phyloP scores from a whole-genome alignment of 768 basidiomycete genomes.

The Xanthoconium purpureum region DNA sequence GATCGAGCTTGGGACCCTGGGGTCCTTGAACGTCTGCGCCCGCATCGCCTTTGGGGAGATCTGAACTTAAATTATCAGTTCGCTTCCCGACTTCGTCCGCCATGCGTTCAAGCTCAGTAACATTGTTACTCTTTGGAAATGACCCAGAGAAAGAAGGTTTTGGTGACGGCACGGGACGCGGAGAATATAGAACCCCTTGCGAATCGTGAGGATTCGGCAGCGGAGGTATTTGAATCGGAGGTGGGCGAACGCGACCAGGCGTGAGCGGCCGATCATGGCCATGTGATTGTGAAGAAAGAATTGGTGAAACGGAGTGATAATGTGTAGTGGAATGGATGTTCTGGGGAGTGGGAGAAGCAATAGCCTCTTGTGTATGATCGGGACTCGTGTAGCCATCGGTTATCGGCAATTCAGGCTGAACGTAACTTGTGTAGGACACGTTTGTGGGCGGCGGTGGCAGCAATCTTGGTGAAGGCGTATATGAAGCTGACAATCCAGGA shows the following conservation, averaged over 20 bases:
- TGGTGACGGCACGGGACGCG: slow-evolving; percentile 67
- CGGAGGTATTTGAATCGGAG: slow-evolving; percentile 22
- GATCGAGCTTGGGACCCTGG: slow-evolving; percentile 15
- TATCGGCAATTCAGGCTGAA: slow-evolving; percentile 12
- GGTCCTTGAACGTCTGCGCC: slow-evolving; percentile 18
- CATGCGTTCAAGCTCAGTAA: slow-evolving; percentile 70
- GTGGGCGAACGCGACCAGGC: slow-evolving; percentile 13
- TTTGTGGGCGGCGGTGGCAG: slow-evolving; percentile 32
- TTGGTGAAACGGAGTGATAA: slow-evolving; percentile 60
- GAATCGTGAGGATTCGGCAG: slow-evolving; percentile 32
- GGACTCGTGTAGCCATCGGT: slow-evolving; percentile 32
- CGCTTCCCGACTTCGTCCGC: slow-evolving; percentile 51
- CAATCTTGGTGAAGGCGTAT: slow-evolving; percentile 18
- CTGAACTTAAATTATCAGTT: slow-evolving; percentile 26
- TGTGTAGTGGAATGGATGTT: slow-evolving; percentile 58
- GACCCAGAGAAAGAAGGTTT: slow-evolving; percentile 44
- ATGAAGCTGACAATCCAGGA: slow-evolving; percentile 36
- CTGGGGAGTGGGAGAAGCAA: slow-evolving; percentile 54
- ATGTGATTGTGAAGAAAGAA: slow-evolving; percentile 36
- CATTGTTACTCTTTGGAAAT: slow-evolving; percentile 39
- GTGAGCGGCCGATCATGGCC: slow-evolving; percentile 1
- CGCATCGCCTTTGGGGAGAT: slow-evolving; percentile 23
- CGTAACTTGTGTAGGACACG: slow-evolving; percentile 17
- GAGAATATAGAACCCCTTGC: slow-evolving; percentile 51
- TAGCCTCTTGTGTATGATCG: slow-evolving; percentile 60